Base-by-base conservation (phyloP, 306 rosid genomes). In the Rosa chinensis region DNA sequence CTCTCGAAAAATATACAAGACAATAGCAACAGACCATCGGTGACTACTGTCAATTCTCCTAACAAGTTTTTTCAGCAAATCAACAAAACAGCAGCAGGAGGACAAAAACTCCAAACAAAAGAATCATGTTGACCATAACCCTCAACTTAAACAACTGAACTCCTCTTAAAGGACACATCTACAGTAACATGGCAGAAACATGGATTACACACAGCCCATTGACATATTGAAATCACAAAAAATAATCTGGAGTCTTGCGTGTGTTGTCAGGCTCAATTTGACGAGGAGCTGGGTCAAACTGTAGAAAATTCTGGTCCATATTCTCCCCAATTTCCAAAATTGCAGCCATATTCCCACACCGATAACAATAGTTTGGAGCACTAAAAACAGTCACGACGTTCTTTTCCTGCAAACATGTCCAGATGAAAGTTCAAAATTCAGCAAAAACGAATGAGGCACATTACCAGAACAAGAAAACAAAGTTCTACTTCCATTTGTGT, bases 301-400 rank as follows among this genome's bases (percentile, higher is more conserved):
- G 99, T 86, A 94, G 97, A 84, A 94, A 94, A 84, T 94, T 92
- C 91, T 94, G 99, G 70, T 94, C 99, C 99, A 94, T 94, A 64
- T 86, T 88, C 90, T 94, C 99, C 49, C 97, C 99, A 62, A 94
- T 91, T 83, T 94, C 99, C 83, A 94, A 93, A 59, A 94, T 94
- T 45, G 99, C 99, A 80, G 99, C 99, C 99, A 94, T 94, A 77
- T 94, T 94, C 80, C 99, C 99, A 79, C 99, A 94, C 32, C 97
- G 94, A 64, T 94, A 94, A 75, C 98, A 94, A 83, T 94, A 94
- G 79, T 94, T 94, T 77, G 99, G 99, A 52, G 99, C 99, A 73
- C 99, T 94, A 86, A 94, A 94, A 66, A 94, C 99, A 47, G 99
- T 94, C 81, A 94, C 99, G 74, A 94, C 99, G 70, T 94, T 94